These are phyloP conservation scores for Lasiosphaeris hirsuta DNA, from an alignment of 495 filamentous ascomycete species.

Conservation along the genomic window DNA sequence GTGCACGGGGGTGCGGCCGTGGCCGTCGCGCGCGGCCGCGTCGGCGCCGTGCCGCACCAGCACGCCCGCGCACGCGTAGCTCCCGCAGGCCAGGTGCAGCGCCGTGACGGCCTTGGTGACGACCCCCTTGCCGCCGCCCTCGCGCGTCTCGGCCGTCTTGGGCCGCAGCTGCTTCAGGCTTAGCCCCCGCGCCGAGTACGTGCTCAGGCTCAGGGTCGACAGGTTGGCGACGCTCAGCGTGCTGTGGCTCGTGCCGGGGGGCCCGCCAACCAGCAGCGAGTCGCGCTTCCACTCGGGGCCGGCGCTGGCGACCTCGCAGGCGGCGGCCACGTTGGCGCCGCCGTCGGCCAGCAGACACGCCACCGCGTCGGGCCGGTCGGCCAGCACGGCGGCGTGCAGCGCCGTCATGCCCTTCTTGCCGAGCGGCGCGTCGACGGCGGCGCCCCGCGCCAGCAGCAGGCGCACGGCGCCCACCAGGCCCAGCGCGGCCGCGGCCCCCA, in stretches of 20 bases:
- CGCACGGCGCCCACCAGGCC: background rate
- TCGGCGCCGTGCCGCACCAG: conserved; percentile 17
- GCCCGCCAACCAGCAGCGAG: no score
- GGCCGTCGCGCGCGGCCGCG: conserved; percentile 1
- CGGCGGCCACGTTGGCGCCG: no score
- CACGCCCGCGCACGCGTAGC: background rate
- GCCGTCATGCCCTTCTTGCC: no score
- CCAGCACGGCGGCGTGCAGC: no score
- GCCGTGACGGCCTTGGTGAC: conserved; percentile 13
- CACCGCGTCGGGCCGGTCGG: no score
- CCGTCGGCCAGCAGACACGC: no score
- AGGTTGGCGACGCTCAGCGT: background rate
- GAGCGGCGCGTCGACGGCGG: no score
- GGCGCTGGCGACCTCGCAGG: no score
- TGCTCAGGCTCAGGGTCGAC: no score
- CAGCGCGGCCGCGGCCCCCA: background rate
- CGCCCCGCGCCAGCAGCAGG: no score
- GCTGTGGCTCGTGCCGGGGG: background rate
- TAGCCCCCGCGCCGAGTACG: background rate
- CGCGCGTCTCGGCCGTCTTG: background rate
- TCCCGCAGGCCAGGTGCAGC: conserved; percentile 19
- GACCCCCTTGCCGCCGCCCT: background rate
- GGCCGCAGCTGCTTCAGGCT: background rate
- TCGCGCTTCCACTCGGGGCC: no score
- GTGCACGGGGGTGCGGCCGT: conserved; percentile 19